Percentiles rank a stretch among this genome's conserved stretches.
phyloP scores from a whole-genome alignment of 2,329 filamentous ascomycete genomes.

The Venturia asperata region DNA sequence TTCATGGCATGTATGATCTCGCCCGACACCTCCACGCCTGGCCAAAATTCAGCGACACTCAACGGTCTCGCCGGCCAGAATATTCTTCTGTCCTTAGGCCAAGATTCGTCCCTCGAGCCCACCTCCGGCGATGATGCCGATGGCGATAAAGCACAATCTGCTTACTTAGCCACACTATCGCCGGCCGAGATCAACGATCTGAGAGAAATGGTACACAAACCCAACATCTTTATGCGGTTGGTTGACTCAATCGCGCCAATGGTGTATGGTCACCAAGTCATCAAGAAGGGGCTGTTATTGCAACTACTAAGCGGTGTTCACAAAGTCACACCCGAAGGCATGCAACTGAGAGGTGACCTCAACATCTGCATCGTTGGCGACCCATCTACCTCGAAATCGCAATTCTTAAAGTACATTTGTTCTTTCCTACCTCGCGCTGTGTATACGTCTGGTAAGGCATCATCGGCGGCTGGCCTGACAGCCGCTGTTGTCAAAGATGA shows the following conservation, averaged over 20 bases:
- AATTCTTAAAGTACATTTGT: constrained; percentile 89
- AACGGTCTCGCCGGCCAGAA: constrained; percentile 67
- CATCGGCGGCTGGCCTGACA: constrained; percentile 92
- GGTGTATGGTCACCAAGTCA: constrained; percentile 94
- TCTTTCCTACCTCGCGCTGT: constrained; percentile 93
- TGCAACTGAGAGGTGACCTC: constrained; percentile 93
- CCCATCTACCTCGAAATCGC: constrained; percentile 93
- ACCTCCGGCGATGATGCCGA: constrained; percentile 44
- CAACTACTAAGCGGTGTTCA: constrained; percentile 94
- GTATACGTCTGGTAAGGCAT: constrained; percentile 96
- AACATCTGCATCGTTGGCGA: constrained; percentile 99
- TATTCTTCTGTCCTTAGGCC: constrained; percentile 76
- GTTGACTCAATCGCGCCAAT: constrained; percentile 93
- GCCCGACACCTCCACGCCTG: constrained; percentile 74
- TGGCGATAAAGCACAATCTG: constrained; percentile 80
- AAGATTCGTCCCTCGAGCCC: constrained; percentile 59
- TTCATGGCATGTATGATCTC: constrained; percentile 96
- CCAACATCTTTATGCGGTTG: constrained; percentile 87
- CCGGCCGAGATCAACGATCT: constrained; percentile 84
- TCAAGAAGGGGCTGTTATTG: constrained; percentile 92
- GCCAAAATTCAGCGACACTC: constrained; percentile 61
- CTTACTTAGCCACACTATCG: constrained; percentile 79
- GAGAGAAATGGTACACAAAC: constrained; percentile 85
- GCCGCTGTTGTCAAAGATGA: constrained; percentile 97
- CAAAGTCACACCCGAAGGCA: constrained; percentile 86